A percentile compares a stretch with the other conserved stretches of the same genome.
These are phyloP conservation scores for Coriolopsis trogii DNA, from an alignment of 1,284 basidiomycete genomes.

Conservation along the genomic window DNA sequence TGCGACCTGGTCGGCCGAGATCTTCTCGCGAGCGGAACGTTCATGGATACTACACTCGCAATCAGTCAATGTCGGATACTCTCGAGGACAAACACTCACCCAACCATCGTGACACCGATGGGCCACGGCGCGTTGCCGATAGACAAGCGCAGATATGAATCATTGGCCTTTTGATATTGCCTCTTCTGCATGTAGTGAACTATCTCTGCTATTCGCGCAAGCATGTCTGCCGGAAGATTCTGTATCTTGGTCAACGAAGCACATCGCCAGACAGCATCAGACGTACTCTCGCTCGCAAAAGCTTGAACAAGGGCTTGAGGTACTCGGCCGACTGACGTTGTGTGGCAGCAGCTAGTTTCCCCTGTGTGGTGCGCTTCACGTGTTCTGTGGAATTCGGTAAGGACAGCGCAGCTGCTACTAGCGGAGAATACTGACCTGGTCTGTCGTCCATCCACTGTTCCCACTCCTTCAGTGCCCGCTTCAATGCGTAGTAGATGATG, in stretches of 20 bases:
- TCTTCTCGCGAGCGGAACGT: conserved; percentile 95
- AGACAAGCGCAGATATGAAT: conserved; percentile 93
- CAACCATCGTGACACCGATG: conserved; percentile 99
- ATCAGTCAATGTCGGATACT: neutral
- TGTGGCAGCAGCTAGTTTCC: conserved; percentile 92
- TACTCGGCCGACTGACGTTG: conserved; percentile 97
- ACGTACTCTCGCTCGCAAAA: conserved; percentile 82
- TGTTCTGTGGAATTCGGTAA: conserved; percentile 47
- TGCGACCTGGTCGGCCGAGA: conserved; percentile 94
- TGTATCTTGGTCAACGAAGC: too few species aligned
- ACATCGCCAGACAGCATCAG: too few species aligned
- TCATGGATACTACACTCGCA: conserved; percentile 83
- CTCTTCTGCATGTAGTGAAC: conserved; percentile 96
- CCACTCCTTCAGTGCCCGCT: conserved; percentile 94
- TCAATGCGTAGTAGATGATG: conserved; percentile 95
- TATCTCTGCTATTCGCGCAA: conserved; percentile 91
- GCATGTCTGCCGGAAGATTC: conserved; percentile 85
- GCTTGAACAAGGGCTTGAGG: conserved; percentile 95
- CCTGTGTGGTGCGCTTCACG: conserved; percentile 86
- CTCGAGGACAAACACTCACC: conserved; percentile 52
- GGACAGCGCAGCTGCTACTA: neutral
- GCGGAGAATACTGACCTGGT: conserved; percentile 59
- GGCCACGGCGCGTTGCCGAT: conserved; percentile 99
- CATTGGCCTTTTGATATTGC: conserved; percentile 94
- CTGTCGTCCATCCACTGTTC: conserved; percentile 91